Evolutionary conservation across 2,329 filamentous ascomycete species (phyloP).

Genomic region (Penicillium sp.): DNA sequence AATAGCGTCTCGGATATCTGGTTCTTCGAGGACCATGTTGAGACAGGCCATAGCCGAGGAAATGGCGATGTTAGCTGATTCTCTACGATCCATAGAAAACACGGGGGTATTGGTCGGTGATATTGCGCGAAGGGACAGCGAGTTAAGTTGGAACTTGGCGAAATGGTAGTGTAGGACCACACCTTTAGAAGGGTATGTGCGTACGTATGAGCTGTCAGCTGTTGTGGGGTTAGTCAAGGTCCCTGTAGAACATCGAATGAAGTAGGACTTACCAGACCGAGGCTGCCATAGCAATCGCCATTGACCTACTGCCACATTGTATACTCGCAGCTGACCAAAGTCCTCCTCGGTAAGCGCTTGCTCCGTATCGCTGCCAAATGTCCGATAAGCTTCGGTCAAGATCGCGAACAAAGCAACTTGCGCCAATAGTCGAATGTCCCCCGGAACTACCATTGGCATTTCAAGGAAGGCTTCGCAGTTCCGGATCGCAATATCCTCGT

Average conservation of each 20-base stretch:
- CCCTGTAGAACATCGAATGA: neutral
- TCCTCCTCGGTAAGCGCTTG: slow-evolving; percentile 54
- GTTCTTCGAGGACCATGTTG: slow-evolving; percentile 49
- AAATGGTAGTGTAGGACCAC: slow-evolving; percentile 56
- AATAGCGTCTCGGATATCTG: slow-evolving; percentile 49
- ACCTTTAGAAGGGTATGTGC: slow-evolving; percentile 52
- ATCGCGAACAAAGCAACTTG: slow-evolving; percentile 61
- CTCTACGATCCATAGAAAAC: slow-evolving; percentile 47
- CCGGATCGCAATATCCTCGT: slow-evolving; percentile 58
- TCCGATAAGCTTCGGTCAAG: slow-evolving; percentile 56
- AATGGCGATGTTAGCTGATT: slow-evolving; percentile 48
- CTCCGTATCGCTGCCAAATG: slow-evolving; percentile 58
- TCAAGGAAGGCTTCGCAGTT: slow-evolving; percentile 60
- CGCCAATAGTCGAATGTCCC: slow-evolving; percentile 58
- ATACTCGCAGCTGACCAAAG: slow-evolving; percentile 49
- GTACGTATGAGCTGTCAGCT: slow-evolving; percentile 48
- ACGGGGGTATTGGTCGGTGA: slow-evolving; percentile 43
- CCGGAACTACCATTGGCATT: slow-evolving; percentile 51
- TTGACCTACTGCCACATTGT: slow-evolving; percentile 52
- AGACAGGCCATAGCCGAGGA: slow-evolving; percentile 50
- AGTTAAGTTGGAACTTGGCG: slow-evolving; percentile 55
- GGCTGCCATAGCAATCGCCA: slow-evolving; percentile 54
- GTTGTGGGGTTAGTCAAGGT: slow-evolving; percentile 2
- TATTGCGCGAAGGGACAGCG: slow-evolving; percentile 42
- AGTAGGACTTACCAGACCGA: slow-evolving; percentile 41